phyloP scores from a whole-genome alignment of 2,329 filamentous ascomycete species.

The Aspergillus fijiensis region DNA sequence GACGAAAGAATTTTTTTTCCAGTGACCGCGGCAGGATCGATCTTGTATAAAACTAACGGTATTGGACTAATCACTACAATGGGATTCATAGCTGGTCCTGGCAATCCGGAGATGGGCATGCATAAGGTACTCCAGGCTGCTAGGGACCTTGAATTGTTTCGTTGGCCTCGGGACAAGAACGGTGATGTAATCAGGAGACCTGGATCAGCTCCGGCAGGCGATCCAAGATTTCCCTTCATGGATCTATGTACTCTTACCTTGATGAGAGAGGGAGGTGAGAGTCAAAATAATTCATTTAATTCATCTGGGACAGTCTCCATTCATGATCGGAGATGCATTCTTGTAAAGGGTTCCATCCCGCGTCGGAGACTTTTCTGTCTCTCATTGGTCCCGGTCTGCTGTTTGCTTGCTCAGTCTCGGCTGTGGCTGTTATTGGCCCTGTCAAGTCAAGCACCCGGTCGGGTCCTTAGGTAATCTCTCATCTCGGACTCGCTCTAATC shows the following conservation, averaged over 20 bases:
- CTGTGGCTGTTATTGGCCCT: not conserved
- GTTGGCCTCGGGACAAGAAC: not conserved
- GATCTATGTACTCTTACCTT: too few relatives aligned
- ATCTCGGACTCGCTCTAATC: not conserved
- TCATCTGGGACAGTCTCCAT: not conserved
- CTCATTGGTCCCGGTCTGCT: not conserved
- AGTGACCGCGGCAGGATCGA: not conserved
- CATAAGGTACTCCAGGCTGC: not conserved
- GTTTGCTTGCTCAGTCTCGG: not conserved
- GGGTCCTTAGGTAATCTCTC: not conserved
- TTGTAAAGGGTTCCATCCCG: not conserved
- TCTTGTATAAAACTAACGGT: not conserved
- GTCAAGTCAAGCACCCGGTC: not conserved
- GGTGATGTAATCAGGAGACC: conserved; percentile 9
- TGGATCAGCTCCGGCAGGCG: not conserved
- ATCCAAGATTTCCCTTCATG: too few relatives aligned
- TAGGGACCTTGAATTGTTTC: not conserved
- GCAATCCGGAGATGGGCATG: not conserved
- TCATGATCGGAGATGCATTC: not conserved
- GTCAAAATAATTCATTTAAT: not conserved
- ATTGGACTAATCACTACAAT: not conserved
- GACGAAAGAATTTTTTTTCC: not conserved
- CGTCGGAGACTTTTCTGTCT: not conserved
- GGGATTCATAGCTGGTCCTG: not conserved
- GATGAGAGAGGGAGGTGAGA: not conserved